These are phyloP conservation scores for Candida patagonica DNA, from an alignment of 805 yeast species.

Conservation along the genomic window DNA sequence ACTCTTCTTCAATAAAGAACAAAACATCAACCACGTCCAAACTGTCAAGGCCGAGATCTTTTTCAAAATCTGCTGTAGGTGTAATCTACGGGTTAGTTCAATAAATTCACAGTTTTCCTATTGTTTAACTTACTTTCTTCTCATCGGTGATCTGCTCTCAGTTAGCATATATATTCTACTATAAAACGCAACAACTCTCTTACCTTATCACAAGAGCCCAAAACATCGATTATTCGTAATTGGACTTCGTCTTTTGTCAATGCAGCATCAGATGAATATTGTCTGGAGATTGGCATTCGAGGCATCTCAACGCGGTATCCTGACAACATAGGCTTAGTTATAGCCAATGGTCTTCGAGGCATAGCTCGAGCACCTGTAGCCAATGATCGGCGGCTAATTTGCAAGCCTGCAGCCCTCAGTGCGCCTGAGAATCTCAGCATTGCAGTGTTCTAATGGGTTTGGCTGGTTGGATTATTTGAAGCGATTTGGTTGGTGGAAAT, in stretches of 20 bases:
- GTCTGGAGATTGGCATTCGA: conserved; percentile 24
- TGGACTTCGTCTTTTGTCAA: conserved; percentile 71
- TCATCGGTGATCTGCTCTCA: conserved; percentile 2
- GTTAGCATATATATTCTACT: not conserved
- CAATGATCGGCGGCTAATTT: conserved; percentile 4
- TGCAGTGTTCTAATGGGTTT: too few species aligned
- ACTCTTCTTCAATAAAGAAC: conserved; percentile 92
- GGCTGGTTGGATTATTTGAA: too few species aligned
- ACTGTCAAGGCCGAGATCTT: conserved; percentile 81
- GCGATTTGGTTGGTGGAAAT: conserved; percentile 1
- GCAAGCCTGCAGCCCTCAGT: not conserved
- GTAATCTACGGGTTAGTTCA: conserved; percentile 25
- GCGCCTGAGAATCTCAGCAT: not conserved
- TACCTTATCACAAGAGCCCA: conserved; percentile 54
- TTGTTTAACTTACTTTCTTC: conserved; percentile 3
- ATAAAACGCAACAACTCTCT: conserved; percentile 17
- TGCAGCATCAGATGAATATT: conserved; percentile 51
- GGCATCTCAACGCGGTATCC: not conserved
- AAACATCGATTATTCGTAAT: conserved; percentile 70
- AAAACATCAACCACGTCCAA: conserved; percentile 92
- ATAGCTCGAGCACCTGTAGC: not conserved
- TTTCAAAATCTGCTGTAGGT: conserved; percentile 19
- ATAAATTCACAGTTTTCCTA: not conserved
- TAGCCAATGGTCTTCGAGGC: not conserved
- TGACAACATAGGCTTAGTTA: too few species aligned